Evolutionary conservation across 805 yeast species (phyloP), one percentile per base, ranked within the genome.

Genomic region (Schizosaccharomyces lindneri): DNA sequence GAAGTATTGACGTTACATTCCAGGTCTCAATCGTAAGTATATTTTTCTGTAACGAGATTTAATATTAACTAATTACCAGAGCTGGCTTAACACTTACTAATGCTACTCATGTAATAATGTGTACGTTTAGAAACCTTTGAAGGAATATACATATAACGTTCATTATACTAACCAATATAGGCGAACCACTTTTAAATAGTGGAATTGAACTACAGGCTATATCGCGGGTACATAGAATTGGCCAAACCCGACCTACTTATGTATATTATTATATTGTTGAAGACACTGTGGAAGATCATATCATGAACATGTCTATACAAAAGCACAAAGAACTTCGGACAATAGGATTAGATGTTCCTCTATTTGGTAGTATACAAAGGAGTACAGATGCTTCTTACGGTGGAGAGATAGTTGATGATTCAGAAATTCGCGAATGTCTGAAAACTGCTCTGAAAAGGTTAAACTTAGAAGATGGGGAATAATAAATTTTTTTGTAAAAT

Each of bases 231-330:
- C 95, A 90, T 69, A 74, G 98, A 64, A 89, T 90, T 68, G 98
- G 98, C 0, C 98, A 93, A 70, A 78, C 76, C 2, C 74, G 77
- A 55, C 81, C 79, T 17, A 93, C 98, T 0, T 84, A 82, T 1
- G 95, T 90, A 1, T 93, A 97, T 96, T 83, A 85, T 79, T 88
- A 90, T 73, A 82, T 85, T 29, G 84, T 89, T 62, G 80, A 79
- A 62, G 82, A 83, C 51, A 81, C 95, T 0, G 95, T 93, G 17
- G 98, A 93, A 70, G 95, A 90, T 68, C 83, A 87, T 57, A 85
- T 93, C 59, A 79, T 87, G 43, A 71, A 79, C n/a, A 70, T 84
- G 62, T 78, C 87, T 0, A 81, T 88, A 0, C 76, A 79, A 63
- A 81, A 79, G 65, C 73, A 93, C 59, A 65, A 82, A 15, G 72